Evolutionary conservation across 1,284 basidiomycete species (phyloP), one percentile per base, ranked within the genome.

Genomic region (Uromyces viciae-fabae): DNA sequence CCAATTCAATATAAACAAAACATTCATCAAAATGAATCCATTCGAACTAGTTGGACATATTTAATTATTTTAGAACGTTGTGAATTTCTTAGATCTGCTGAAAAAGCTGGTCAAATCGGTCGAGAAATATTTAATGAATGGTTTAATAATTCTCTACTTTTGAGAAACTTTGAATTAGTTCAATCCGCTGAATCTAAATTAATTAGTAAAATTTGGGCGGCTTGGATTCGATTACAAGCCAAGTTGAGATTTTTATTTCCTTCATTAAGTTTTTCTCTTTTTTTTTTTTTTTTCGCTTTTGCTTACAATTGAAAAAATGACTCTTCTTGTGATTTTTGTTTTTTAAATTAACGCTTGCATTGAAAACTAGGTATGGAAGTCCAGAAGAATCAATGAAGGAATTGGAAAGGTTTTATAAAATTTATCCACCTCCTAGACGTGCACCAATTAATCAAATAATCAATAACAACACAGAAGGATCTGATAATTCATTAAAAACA

Each of bases 181-280:
- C 60, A 66, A 81, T 74, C 71, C 1, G 72, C 75, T 28, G 79
- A 81, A 54, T 72, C 79, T 46, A 66, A 72, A 68, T 58, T 81
- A 36, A 52, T 75, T 8, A 81, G 79, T 68, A 71, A 81, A 72
- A 64, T 81, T 33, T 81, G 79, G 79, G 79, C 79, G 7, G 43
- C 71, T 56, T 81, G 79, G 79, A 81, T 81, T 36, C 64, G 79
- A 38, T 58, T 81, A 54, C 79, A 74, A 52, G 79, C 79, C 3
- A 81, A 75, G 79, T 81, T 81, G 60, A 68, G 79, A 36, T 17
- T 38, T 40, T 5, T 43, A 14, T 60, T 62, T 33, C 19, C 42
- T 15, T 28, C 25, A 5, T 15, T 25, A n/a, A 68, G 33, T 49
- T 54, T 72, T 38, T 58, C 25, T 31, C 33, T 42, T 31, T 66